These are phyloP conservation scores for Fusarium sp. DNA, from an alignment of 2,329 filamentous ascomycete genomes.

Conservation along the genomic window DNA sequence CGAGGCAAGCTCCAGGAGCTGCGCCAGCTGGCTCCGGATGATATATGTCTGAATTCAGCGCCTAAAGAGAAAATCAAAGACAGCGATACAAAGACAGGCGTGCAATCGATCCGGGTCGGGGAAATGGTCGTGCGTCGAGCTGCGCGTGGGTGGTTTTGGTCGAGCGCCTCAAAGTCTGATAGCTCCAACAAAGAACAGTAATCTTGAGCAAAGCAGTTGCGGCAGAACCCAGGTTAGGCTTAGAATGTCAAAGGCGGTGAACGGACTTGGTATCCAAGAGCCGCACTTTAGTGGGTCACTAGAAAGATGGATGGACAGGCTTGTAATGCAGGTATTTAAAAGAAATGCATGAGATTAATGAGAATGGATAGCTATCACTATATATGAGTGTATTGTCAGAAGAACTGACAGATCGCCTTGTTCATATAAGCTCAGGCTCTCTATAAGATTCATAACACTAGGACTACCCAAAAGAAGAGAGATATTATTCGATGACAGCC, in stretches of 20 bases:
- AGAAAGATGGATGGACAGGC: background rate
- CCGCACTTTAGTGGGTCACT: constrained; percentile 16
- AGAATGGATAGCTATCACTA: background rate
- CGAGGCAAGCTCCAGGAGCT: constrained; percentile 25
- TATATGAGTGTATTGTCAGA: background rate
- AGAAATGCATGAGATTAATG: background rate
- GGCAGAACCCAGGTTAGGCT: constrained; percentile 29
- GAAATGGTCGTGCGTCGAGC: constrained; percentile 18
- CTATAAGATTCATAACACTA: background rate
- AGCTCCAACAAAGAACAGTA: constrained; percentile 37
- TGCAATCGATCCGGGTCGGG: background rate
- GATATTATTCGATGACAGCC: background rate
- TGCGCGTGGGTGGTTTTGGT: constrained; percentile 28
- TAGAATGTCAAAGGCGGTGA: constrained; percentile 26
- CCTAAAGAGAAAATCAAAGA: background rate
- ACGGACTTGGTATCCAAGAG: background rate
- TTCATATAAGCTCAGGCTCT: background rate
- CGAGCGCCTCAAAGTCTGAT: constrained; percentile 32
- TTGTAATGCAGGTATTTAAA: background rate
- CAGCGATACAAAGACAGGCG: background rate
- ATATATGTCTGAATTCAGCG: constrained; percentile 5
- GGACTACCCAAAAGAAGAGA: background rate
- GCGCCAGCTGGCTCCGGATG: constrained; percentile 22
- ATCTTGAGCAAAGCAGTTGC: constrained; percentile 21
- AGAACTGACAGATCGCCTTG: background rate